Evolutionary conservation across 768 basidiomycete genomes (phyloP), one percentile per base, ranked within the genome.

Genomic region (Lentinula sp.): DNA sequence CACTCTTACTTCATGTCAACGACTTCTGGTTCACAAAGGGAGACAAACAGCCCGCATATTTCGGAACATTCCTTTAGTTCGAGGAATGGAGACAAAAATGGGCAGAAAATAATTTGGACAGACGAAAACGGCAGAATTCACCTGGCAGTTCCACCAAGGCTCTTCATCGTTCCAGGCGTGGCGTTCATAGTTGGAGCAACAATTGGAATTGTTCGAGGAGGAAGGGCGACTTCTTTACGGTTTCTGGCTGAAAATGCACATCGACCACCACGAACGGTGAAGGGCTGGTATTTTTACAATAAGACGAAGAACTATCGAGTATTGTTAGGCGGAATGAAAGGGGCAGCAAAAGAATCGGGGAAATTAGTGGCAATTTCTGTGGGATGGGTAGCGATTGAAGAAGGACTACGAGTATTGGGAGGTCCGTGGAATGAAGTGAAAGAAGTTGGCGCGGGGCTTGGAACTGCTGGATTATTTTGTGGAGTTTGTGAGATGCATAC

Each of bases 281-380:
- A 88, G 66, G 94, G 94, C 61, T 95, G 94, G 93, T 96, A 95
- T 73, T 90, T 93, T 67, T 95, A 96, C 84, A 90, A 93, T 71
- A 95, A 95, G 79, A 94, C 92, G 33, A 96, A 95, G 73, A 95
- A 95, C 77, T 95, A 95, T 79, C 79, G 84, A 66, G 84, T 94
- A 66, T 81, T 93, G 68, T 79, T 86, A 63, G 88, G 82, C 0
- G 93, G 82, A 8, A 70, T 95, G 70, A 84, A 82, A 67, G 85
- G 84, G 15, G 93, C 83, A 6, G 88, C 80, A 1, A 63, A 64
- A 60, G 84, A 91, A 55, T 87, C 81, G 1, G 64, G 71, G 56
- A 80, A 77, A 67, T 73, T 93, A 23, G 50, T 60, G 9, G 59
- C 49, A 3, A 46, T 51, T 28, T 61, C 60, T 18, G 35, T 58